phyloP scores from a whole-genome alignment of 208 protist genomes.

The Acanthamoeba castellanii region DNA sequence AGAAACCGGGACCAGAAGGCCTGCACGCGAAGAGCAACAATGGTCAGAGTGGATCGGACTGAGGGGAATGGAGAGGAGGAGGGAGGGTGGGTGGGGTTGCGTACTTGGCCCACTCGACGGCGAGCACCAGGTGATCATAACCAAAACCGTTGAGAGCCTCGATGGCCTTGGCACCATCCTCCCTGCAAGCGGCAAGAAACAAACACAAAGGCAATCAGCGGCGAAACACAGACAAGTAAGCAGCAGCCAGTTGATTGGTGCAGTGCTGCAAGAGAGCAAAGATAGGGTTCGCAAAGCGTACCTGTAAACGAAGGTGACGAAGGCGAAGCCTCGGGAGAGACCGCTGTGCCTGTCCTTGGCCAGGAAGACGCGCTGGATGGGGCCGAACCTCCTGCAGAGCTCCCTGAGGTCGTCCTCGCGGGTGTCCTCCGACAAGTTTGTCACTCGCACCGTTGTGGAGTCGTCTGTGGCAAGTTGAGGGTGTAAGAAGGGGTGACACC shows the following conservation, averaged over 20 bases:
- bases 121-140: conserved; percentile 86
- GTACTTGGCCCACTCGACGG: conserved; percentile 84
- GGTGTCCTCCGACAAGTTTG: conserved; percentile 86
- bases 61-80: too few species aligned
- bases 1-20: neutral
- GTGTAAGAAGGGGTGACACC: neutral
- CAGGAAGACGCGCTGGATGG: conserved; percentile 83
- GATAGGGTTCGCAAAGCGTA: neutral
- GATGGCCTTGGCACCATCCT: conserved; percentile 79
- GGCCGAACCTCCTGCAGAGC: conserved; percentile 83
- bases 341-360: conserved; percentile 82
- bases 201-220: neutral
- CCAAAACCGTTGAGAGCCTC: conserved; percentile 83
- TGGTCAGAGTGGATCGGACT: too few species aligned
- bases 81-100: neutral
- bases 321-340: conserved; percentile 84
- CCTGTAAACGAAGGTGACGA: conserved; percentile 82
- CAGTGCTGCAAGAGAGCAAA: neutral
- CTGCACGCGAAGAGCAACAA: neutral
- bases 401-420: conserved; percentile 84
- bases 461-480: conserved; percentile 70
- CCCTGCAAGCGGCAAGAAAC: neutral
- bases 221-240: neutral
- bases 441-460: conserved; percentile 81
- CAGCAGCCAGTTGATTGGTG: neutral